A percentile compares a stretch with the other conserved stretches of the same genome.
Evolutionary conservation across 2,329 filamentous ascomycete genomes (phyloP).

Genomic region (Talaromyces sp.): DNA sequence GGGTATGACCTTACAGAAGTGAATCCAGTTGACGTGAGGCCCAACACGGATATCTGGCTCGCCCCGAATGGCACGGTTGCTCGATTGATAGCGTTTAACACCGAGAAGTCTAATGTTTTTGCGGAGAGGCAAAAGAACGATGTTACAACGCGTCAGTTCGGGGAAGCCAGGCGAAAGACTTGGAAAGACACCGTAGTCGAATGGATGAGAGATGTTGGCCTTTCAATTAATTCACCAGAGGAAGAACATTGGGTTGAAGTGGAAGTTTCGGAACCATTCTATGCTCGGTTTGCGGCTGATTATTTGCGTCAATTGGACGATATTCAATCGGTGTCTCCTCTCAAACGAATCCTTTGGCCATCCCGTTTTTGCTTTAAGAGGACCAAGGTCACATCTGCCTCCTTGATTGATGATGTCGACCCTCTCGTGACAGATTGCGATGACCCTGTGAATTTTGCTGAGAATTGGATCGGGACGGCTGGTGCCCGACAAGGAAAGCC

Average conservation of each 20-base stretch:
- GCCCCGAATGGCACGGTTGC: conserved; percentile 35
- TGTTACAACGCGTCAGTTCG: conserved; percentile 7
- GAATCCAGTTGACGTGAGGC: conserved; percentile 15
- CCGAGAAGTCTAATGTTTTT: conserved; percentile 16
- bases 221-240: conserved; percentile 23
- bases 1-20: conserved; percentile 15
- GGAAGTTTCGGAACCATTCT: conserved; percentile 37
- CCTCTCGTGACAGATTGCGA: conserved; percentile 14
- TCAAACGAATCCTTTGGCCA: conserved; percentile 42
- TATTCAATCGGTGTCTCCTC: conserved; percentile 22
- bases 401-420: conserved; percentile 15
- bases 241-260: conserved; percentile 36
- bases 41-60: conserved; percentile 34
- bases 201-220: conserved; percentile 33
- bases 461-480: conserved; percentile 32
- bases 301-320: conserved; percentile 22
- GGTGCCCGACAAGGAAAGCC: conserved; percentile 17
- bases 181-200: conserved; percentile 33
- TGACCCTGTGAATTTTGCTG: conserved; percentile 40
- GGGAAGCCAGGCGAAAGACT: conserved; percentile 17
- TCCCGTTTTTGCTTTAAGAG: conserved; percentile 38
- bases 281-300: conserved; percentile 30
- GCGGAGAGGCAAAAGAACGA: conserved; percentile 17
- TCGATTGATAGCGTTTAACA: conserved; percentile 24
- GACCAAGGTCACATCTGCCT: conserved; percentile 14